Conservation (phyloP, 1,284 basidiomycete species). For the Tausonia pullulans region DNA sequence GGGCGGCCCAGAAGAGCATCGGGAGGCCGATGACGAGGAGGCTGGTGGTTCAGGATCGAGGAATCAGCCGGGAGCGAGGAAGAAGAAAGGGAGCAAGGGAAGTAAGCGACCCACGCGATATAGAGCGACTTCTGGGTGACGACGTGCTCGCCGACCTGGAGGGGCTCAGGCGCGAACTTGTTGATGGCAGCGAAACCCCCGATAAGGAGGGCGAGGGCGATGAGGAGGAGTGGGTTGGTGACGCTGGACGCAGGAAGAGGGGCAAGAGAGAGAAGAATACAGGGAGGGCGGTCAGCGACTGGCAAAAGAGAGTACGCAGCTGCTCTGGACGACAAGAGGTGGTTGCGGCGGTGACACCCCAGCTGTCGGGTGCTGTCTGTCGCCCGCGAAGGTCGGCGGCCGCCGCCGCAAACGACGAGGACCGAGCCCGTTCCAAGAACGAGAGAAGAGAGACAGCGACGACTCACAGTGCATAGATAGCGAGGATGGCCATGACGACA, state of each 20-base stretch:
- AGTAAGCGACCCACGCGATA: slow-evolving; percentile 33
- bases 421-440: neutral
- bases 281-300: neutral
- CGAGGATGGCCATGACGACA: slow-evolving; percentile 65
- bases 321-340: no score
- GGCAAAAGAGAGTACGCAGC: neutral
- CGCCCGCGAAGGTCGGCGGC: no score
- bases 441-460: neutral
- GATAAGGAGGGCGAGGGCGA: slow-evolving; percentile 77
- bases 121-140: slow-evolving; percentile 72
- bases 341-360: neutral
- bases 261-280: no score
- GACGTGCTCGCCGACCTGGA: slow-evolving; percentile 63
- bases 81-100: neutral
- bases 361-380: neutral
- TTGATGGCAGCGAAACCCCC: slow-evolving; percentile 86
- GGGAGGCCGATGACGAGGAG: slow-evolving; percentile 36
- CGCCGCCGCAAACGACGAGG: no score
- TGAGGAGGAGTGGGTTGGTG: slow-evolving; percentile 67
- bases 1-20: slow-evolving; percentile 34
- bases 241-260: slow-evolving; percentile 35
- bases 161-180: slow-evolving; percentile 70
- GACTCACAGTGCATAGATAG: slow-evolving; percentile 78
- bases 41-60: neutral
- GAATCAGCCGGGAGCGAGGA: neutral